Conservation (phyloP, 106 monocot species). For the Allium fistulosum region DNA sequence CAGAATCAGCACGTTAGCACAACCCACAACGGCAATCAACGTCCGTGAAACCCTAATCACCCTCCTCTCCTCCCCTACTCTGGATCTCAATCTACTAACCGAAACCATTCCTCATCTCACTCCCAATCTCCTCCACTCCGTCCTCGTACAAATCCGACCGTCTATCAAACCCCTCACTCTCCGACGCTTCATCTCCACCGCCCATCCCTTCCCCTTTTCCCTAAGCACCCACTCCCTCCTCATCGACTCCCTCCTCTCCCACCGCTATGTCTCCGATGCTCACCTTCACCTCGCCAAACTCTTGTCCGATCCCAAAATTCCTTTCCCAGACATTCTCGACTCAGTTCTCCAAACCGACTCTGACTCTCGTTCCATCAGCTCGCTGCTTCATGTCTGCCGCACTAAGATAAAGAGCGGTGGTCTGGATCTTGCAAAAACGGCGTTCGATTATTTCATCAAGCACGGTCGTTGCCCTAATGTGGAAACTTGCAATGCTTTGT, state of each 20-base stretch:
- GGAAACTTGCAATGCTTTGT: constrained; percentile 56
- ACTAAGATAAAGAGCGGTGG: constrained; percentile 19
- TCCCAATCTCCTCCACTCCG: constrained; percentile 16
- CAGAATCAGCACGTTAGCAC: neutral
- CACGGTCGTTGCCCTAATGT: constrained; percentile 33
- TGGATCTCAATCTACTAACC: constrained; percentile 12
- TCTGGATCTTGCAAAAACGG: constrained; percentile 19
- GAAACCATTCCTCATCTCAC: constrained; percentile 21
- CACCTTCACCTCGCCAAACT: constrained; percentile 40
- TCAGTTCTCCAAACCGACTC: constrained; percentile 1
- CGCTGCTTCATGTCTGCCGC: constrained; percentile 44
- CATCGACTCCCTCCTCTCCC: constrained; percentile 37
- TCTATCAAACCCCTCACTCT: constrained; percentile 23
- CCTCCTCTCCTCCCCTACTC: constrained; percentile 14
- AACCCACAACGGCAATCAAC: neutral
- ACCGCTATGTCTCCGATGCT: constrained; percentile 16
- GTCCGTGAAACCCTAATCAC: constrained; percentile 4
- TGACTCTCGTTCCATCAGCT: constrained; percentile 16
- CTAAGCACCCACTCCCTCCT: constrained; percentile 41
- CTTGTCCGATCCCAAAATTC: constrained; percentile 14
- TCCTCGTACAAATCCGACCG: constrained; percentile 25
- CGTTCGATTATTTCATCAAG: constrained; percentile 30
- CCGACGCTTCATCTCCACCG: constrained; percentile 37
- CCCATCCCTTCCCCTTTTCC: constrained; percentile 30
- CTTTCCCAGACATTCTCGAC: constrained; percentile 13